phyloP scores from a whole-genome alignment of 345 rosid genomes.

The Pugionium dolabratum region DNA sequence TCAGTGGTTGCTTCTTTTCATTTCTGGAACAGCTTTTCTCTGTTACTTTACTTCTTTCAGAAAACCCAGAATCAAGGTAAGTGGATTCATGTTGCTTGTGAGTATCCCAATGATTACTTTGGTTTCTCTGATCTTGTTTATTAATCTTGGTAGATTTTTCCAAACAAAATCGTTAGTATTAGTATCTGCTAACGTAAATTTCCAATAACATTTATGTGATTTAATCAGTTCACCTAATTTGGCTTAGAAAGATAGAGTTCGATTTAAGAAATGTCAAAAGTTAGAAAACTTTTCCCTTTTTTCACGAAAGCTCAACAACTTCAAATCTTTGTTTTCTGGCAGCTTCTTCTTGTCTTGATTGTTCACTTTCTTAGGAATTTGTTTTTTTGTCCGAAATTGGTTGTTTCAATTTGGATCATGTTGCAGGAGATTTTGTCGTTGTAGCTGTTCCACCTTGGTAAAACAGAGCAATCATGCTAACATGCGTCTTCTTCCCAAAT shows the following conservation, averaged over 20 bases:
- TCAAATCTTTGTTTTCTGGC: slow-evolving; percentile 34
- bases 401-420: slow-evolving; percentile 17
- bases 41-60: slow-evolving; percentile 25
- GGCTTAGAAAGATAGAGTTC: slow-evolving; percentile 25
- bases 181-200: neutral
- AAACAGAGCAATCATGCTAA: slow-evolving; percentile 31
- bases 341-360: slow-evolving; percentile 29
- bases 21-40: slow-evolving; percentile 28
- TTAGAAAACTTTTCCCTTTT: slow-evolving; percentile 13
- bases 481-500: neutral
- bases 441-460: slow-evolving; percentile 7
- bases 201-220: slow-evolving; percentile 9
- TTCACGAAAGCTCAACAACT: slow-evolving; percentile 39
- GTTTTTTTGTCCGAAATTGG: slow-evolving; percentile 11
- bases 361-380: neutral
- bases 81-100: slow-evolving; percentile 23
- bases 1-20: slow-evolving; percentile 20
- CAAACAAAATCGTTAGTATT: neutral
- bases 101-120: neutral
- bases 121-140: slow-evolving; percentile 8
- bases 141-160: neutral
- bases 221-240: slow-evolving; percentile 27
- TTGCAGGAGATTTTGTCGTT: slow-evolving; percentile 13
- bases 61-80: slow-evolving; percentile 28
- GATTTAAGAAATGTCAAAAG: slow-evolving; percentile 16